phyloP scores from a whole-genome alignment of 495 filamentous ascomycete genomes.

The Aspergillus cavernicola region DNA sequence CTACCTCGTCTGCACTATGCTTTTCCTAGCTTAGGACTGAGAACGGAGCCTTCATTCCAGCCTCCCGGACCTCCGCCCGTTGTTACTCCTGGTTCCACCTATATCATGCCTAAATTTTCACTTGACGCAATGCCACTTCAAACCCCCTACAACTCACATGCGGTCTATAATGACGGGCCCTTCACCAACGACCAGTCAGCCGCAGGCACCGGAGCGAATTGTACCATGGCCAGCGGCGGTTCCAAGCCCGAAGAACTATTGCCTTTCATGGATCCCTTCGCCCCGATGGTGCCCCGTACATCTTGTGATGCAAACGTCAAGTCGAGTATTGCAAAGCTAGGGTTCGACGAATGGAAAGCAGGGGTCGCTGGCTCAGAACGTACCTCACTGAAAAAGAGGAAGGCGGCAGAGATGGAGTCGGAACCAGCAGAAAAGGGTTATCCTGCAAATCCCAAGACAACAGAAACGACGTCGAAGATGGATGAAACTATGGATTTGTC shows the following conservation, averaged over 20 bases:
- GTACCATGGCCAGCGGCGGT: not conserved
- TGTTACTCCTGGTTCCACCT: too few relatives aligned
- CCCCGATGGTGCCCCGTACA: slow-evolving; percentile 6
- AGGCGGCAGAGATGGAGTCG: slow-evolving; percentile 12
- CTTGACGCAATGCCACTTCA: not conserved
- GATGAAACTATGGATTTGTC: not conserved
- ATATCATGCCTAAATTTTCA: not conserved
- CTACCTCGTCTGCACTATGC: too few relatives aligned
- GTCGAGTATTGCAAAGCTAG: not conserved
- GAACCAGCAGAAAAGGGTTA: not conserved
- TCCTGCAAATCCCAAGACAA: not conserved
- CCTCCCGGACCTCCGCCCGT: too few relatives aligned
- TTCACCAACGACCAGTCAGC: slow-evolving; percentile 7
- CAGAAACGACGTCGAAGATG: not conserved
- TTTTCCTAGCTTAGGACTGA: too few relatives aligned
- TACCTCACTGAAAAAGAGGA: slow-evolving; percentile 5
- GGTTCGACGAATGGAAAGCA: not conserved
- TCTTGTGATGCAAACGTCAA: not conserved
- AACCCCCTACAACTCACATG: not conserved
- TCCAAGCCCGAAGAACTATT: not conserved
- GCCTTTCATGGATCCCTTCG: slow-evolving; percentile 8
- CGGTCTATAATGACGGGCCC: slow-evolving; percentile 16
- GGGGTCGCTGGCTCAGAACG: not conserved
- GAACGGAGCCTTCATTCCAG: too few relatives aligned
- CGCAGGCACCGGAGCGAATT: not conserved